Evolutionary conservation across 257 asterid genomes (phyloP), one percentile per base, ranked within the genome.

Genomic region (Ehretia macrophylla): DNA sequence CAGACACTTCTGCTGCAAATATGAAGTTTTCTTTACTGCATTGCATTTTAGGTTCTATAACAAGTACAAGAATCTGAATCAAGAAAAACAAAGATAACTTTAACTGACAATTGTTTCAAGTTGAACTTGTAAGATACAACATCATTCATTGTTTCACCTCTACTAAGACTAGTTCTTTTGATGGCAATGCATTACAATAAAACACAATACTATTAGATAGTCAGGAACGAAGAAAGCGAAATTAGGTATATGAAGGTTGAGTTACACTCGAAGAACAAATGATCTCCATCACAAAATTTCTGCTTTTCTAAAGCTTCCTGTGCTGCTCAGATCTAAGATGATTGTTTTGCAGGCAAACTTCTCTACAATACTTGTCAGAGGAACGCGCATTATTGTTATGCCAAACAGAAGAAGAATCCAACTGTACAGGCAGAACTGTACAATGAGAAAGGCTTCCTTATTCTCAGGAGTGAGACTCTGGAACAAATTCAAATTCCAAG

Each of bases 391-490:
- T 35, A 44, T 22, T 21, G 32, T 62, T 46, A 57, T 53, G 53
- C 37, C 58, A 37, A 55, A 16, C 14, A 38, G 54, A 61, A 39
- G 27, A 59, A 56, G 50, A 37, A 50, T 54, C 57, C 22, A 46
- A 27, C 58, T 27, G 58, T 50, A 58, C 73, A 74, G 64, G 54
- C 57, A 61, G 59, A 57, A 56, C 70, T 72, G 65, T 51, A 61
- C 63, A 71, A 16, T 32, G 55, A 54, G 58, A 67, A 37, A 54
- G 68, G 65, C 69, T 60, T 23, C 72, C 35, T 20, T 17, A 10
- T 51, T 45, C 47, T 14, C n/a, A n/a, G 38, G 48, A 48, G 12
- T 8, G 39, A 51, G 14, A 5, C 21, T 21, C 16, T 44, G 52
- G 35, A n/a, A n/a, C n/a, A n/a, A n/a, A n/a, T n/a, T 21, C 60